phyloP scores from a whole-genome alignment of 176 grass and related monocot species.

The Lolium multiflorum region DNA sequence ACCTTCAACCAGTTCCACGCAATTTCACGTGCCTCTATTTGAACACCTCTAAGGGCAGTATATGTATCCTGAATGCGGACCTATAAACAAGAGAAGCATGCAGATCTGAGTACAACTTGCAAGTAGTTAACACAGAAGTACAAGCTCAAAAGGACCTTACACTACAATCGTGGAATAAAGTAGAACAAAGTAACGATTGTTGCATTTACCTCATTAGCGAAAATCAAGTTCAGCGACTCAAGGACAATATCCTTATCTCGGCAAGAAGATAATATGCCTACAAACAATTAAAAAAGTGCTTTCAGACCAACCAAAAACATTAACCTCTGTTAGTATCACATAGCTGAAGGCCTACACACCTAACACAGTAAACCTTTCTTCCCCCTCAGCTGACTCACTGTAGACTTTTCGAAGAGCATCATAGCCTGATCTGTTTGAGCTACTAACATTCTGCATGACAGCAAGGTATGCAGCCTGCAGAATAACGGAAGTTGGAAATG shows the following conservation, averaged over 20 bases:
- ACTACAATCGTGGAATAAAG: neutral
- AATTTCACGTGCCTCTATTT: no score
- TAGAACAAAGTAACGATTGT: neutral
- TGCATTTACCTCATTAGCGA: constrained; percentile 57
- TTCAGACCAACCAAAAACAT: no score
- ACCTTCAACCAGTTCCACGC: no score
- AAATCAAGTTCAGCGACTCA: constrained; percentile 75
- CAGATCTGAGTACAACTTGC: no score
- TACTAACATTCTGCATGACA: constrained; percentile 69
- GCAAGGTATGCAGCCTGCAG: constrained; percentile 74
- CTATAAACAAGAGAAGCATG: no score
- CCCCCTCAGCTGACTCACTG: constrained; percentile 45
- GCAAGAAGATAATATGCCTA: constrained; percentile 54
- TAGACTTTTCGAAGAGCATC: constrained; percentile 76
- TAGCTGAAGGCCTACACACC: constrained; percentile 31
- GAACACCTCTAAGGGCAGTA: no score
- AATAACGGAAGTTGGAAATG: constrained; percentile 22
- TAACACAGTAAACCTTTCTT: constrained; percentile 63
- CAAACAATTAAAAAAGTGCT: constrained; percentile 24
- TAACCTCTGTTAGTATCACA: no score
- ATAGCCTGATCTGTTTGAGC: constrained; percentile 64
- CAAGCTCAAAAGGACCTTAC: no score
- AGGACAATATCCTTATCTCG: constrained; percentile 69
- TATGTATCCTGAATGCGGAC: no score
- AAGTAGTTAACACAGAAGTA: no score